A percentile compares a stretch with the other conserved stretches of the same genome.
Evolutionary conservation across 2,329 filamentous ascomycete genomes (phyloP).

Genomic region (Trichoderma koningiopsis): DNA sequence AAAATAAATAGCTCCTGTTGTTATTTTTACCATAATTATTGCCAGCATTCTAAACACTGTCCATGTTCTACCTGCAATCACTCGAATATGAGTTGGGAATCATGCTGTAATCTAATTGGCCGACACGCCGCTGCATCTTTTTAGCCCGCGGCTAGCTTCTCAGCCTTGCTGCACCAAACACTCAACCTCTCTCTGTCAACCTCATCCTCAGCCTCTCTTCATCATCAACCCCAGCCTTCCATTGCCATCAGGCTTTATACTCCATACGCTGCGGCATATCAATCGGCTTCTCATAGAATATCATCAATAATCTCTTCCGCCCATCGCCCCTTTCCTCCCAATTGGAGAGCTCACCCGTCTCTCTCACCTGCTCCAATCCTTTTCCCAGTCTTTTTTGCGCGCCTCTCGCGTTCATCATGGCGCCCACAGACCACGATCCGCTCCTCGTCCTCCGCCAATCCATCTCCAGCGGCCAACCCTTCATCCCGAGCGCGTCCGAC

Average conservation of each 20-base stretch:
- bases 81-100: neutral
- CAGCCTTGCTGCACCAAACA: constrained; percentile 20
- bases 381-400: neutral
- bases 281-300: neutral
- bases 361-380: neutral
- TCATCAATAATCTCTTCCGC: neutral
- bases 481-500: constrained; percentile 72
- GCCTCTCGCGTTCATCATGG: constrained; percentile 23
- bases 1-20: neutral
- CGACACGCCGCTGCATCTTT: constrained; percentile 12
- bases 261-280: neutral
- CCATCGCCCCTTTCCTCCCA: neutral
- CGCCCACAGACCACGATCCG: constrained; percentile 66
- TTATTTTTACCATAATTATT: neutral
- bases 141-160: constrained; percentile 20
- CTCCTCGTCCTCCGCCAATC: constrained; percentile 81
- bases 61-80: neutral
- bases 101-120: constrained; percentile 6
- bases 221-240: neutral
- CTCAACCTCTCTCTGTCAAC: constrained; percentile 20
- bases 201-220: neutral
- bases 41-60: neutral
- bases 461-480: constrained; percentile 69
- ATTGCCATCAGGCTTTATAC: neutral
- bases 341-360: neutral